Evolutionary conservation across 2,329 filamentous ascomycete species (phyloP), one percentile per base, ranked within the genome.

Genomic region (Aureobasidium pullulans): DNA sequence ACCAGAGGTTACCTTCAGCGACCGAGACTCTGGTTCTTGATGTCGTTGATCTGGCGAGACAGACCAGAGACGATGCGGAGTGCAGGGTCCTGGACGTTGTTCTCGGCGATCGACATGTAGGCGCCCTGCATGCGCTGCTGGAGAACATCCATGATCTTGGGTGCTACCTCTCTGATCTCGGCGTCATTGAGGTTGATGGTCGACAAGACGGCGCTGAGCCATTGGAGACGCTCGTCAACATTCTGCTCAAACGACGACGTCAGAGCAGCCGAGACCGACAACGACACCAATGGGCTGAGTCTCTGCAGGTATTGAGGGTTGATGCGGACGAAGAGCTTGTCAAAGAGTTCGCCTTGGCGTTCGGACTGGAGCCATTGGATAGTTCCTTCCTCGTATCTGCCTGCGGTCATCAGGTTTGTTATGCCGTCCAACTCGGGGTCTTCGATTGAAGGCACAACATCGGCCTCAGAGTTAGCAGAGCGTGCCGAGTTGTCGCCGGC

Each of bases 191-290:
- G 73, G 66, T 85, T 76, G 56, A 86, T 78, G 52, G 75, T 77
- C 62, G 73, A 71, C 58, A 86, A 73, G 10, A 83, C 80, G 53
- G 76, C 74, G 52, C 80, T 76, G 29, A 86, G 75, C 84, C 84
- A 87, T 23, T 77, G 70, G 13, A 87, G 75, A 60, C 84, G 81
- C 68, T 81, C 75, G 36, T 72, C 66, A 29, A 81, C 68, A 62
- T 83, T 79, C 9, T 77, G 79, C 32, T 79, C 74, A 60, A 86
- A 72, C 46, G 77, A 77, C 3, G 79, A 77, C 2, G 82, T 84
- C 29, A 86, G 80, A n/a, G 84, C 83, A 23, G 83, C 82, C 56
- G 81, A 81, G 29, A 85, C 82, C 2, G 83, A 85, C 43, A 87
- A 76, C 28, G 78, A 75, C 37, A 86, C 77, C 42, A 87, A 77